A percentile compares a stretch with the other conserved stretches of the same genome.
These are phyloP conservation scores for Xenoacremonium recifei DNA, from an alignment of 2,329 filamentous ascomycete species.

Conservation along the genomic window DNA sequence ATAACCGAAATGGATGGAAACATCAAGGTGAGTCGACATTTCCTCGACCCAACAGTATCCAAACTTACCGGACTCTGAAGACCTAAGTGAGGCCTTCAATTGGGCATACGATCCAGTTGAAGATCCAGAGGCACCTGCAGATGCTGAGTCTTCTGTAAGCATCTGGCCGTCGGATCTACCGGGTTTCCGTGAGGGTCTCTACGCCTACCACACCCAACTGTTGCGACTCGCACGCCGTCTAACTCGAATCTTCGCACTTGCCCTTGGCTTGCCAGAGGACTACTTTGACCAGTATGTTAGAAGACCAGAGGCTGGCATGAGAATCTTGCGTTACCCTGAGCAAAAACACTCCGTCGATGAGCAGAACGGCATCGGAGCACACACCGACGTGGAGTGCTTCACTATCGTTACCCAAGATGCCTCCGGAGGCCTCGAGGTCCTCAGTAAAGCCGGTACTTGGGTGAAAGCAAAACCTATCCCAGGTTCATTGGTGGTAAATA, in stretches of 20 bases:
- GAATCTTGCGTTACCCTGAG: slow-evolving; percentile 42
- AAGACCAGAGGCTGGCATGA: slow-evolving; percentile 31
- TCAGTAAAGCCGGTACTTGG: slow-evolving; percentile 43
- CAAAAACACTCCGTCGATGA: slow-evolving; percentile 17
- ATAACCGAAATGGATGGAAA: slow-evolving; percentile 39
- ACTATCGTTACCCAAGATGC: slow-evolving; percentile 46
- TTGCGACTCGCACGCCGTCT: slow-evolving; percentile 36
- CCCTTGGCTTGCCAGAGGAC: slow-evolving; percentile 37
- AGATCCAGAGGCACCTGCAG: slow-evolving; percentile 26
- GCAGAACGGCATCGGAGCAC: slow-evolving; percentile 37
- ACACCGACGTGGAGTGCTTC: slow-evolving; percentile 49
- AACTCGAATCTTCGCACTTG: slow-evolving; percentile 39
- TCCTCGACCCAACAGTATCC: background rate
- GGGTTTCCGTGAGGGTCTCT: slow-evolving; percentile 34
- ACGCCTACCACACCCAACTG: slow-evolving; percentile 25
- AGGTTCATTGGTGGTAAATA: slow-evolving; percentile 49
- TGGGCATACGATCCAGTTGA: slow-evolving; percentile 31
- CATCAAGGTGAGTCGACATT: no score
- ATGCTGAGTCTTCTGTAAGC: slow-evolving; percentile 20
- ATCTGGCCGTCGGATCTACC: slow-evolving; percentile 32
- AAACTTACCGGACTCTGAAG: no score
- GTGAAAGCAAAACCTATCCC: slow-evolving; percentile 38
- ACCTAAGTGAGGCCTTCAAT: slow-evolving; percentile 34
- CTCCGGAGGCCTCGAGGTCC: slow-evolving; percentile 43
- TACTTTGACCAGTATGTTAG: slow-evolving; percentile 36